phyloP scores from a whole-genome alignment of 345 rosid species.

The Eucalyptus curtisii region DNA sequence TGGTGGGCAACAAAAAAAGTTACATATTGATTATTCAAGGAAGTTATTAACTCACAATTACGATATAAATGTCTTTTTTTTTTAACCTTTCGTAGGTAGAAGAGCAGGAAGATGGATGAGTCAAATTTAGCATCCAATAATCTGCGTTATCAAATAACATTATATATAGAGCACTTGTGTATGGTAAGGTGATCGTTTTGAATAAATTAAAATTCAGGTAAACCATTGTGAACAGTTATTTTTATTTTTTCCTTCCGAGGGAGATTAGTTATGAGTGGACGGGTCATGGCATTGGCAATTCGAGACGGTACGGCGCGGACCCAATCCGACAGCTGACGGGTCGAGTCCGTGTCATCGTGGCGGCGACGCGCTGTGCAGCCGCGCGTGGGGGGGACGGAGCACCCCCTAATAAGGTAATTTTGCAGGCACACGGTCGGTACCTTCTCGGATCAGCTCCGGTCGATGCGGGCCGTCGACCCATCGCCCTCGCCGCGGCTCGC shows the following conservation, averaged over 20 bases:
- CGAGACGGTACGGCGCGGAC: neutral
- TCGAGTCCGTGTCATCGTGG: neutral
- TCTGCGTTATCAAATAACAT: neutral
- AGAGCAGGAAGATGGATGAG: accelerated
- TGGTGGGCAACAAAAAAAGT: neutral
- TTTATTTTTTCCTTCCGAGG: neutral
- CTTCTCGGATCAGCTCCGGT: neutral
- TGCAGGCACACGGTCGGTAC: neutral
- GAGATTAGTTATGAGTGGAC: neutral
- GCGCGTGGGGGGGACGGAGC: neutral
- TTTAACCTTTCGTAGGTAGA: accelerated
- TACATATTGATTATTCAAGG: accelerated
- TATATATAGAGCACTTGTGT: too few species aligned
- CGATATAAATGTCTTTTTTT: accelerated
- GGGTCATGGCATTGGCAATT: neutral
- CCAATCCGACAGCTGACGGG: neutral
- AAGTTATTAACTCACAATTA: accelerated
- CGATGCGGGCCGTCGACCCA: neutral
- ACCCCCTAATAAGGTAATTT: neutral
- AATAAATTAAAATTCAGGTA: too few species aligned
- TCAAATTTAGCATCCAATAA: neutral
- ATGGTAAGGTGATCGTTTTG: too few species aligned
- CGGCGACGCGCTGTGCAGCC: neutral
- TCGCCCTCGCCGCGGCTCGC: neutral
- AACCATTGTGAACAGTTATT: neutral